Evolutionary conservation across 805 yeast species (phyloP), one percentile per base, ranked within the genome.

Genomic region (Tetrapisispora arboricola): DNA sequence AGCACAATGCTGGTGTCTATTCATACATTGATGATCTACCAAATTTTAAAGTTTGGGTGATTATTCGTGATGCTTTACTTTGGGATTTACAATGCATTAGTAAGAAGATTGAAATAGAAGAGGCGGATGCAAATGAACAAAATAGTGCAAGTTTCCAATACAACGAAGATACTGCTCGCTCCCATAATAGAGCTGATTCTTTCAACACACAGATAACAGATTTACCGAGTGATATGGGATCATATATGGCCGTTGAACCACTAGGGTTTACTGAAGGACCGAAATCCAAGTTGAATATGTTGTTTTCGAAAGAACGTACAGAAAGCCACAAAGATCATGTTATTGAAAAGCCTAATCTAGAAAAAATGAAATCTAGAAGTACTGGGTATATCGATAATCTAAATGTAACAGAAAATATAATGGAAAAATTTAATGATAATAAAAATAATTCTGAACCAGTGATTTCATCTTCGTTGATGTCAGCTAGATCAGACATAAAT

Each of bases 1-100:
- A 51, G 32, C 61, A 59, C 32, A 61, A 61, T 42, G 62, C 64
- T 1, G 49, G 52, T 12, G 57, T 54, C 1, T 60, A 60, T 47
- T 44, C 55, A 2, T 49, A 47, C 38, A 52, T 61, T 16, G 57
- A 51, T 21, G 65, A 61, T 39, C 31, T 54, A 25, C 49, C 56
- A 12, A 57, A 58, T 39, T 51, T 54, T 28, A 61, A 61, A 36
- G 38, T 49, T 9, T 61, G 65, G 65, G 44, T 56, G 16, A 36
- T 60, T 28, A 57, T 61, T 35, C 47, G 61, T 20, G 63, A 61
- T 42, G 51, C 63, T 6, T 37, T 61, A 11, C 39, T 57, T 6
- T 60, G 63, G 64, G 62, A 58, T 41, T 40, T 60, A 41, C 55
- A 56, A 32, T 37, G 32, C 13, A 31, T 49, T 4, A 47, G 45